Percentiles rank a stretch among this genome's conserved stretches.
Evolutionary conservation across 371 early-diverging fungal genomes (phyloP).

Genomic region (Mucor lusitanicus): DNA sequence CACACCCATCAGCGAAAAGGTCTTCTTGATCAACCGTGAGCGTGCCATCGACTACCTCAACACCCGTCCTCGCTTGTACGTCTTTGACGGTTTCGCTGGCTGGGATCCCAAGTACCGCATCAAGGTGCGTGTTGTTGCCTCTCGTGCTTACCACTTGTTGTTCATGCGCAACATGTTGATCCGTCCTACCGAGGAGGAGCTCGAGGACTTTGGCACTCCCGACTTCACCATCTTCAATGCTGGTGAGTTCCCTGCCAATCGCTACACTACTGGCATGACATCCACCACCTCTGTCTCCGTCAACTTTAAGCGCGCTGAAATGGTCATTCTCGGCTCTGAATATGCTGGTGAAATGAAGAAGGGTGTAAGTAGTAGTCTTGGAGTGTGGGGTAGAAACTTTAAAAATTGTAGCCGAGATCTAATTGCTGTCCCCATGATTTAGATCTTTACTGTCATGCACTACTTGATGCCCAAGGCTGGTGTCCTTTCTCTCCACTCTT

Average conservation of each 20-base stretch:
- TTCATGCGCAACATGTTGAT: constrained; percentile 99
- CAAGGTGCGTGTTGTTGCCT: constrained; percentile 93
- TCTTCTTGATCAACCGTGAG: constrained; percentile 94
- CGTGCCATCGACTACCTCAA: constrained; percentile 96
- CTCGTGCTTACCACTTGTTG: constrained; percentile 94
- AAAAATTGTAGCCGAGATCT: constrained; percentile 39
- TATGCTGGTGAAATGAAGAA: constrained; percentile 99
- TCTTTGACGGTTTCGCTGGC: constrained; percentile 93
- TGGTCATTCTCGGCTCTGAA: constrained; percentile 95
- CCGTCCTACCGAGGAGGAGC: constrained; percentile 89
- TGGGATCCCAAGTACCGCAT: constrained; percentile 97
- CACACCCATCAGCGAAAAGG: constrained; percentile 82
- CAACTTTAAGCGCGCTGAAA: constrained; percentile 79
- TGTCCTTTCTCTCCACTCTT: constrained; percentile 95
- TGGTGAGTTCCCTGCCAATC: constrained; percentile 95
- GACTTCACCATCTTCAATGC: constrained; percentile 98
- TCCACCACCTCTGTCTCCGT: constrained; percentile 90
- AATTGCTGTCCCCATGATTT: too few species aligned
- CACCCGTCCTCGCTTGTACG: constrained; percentile 92
- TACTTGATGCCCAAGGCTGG: constrained; percentile 97
- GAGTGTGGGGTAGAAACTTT: background rate
- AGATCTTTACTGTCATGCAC: constrained; percentile 96
- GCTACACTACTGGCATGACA: constrained; percentile 96
- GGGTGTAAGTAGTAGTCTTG: constrained; percentile 59
- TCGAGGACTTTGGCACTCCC: constrained; percentile 87